Conservation (phyloP, 768 basidiomycete genomes). For the Boletus rufocinnamomeus region DNA sequence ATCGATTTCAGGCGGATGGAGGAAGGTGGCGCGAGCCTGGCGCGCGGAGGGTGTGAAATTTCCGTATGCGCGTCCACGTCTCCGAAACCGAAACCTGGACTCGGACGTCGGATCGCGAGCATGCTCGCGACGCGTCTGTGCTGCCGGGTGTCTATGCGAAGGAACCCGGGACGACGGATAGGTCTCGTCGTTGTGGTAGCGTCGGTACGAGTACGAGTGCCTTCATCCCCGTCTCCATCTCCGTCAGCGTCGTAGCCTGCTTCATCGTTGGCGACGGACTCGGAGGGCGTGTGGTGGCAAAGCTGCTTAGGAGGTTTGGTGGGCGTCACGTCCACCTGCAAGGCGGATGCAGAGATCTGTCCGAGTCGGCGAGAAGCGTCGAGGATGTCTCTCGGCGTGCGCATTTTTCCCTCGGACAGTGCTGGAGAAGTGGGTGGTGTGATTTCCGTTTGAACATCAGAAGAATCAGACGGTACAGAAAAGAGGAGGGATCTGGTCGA, state of each 20-base stretch:
- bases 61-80: neutral
- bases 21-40: neutral
- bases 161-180: constrained; percentile 16
- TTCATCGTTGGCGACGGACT: constrained; percentile 15
- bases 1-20: neutral
- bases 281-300: neutral
- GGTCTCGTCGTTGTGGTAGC: neutral
- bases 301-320: constrained; percentile 1
- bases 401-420: constrained; percentile 6
- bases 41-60: neutral
- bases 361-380: constrained; percentile 17
- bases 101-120: constrained; percentile 19
- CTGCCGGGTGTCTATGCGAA: constrained; percentile 29
- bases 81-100: neutral
- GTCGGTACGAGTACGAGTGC: neutral
- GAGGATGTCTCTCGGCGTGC: constrained; percentile 13
- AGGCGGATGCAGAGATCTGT: neutral
- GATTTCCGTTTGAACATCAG: constrained; percentile 20
- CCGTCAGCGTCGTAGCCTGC: constrained; percentile 30
- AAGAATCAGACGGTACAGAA: constrained; percentile 15
- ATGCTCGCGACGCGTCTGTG: constrained; percentile 29
- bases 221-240: neutral
- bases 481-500: constrained; percentile 15
- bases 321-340: neutral
- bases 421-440: constrained; percentile 26